phyloP scores from a whole-genome alignment of 352 stramenopile species.

The Globisporangium nodosum region DNA sequence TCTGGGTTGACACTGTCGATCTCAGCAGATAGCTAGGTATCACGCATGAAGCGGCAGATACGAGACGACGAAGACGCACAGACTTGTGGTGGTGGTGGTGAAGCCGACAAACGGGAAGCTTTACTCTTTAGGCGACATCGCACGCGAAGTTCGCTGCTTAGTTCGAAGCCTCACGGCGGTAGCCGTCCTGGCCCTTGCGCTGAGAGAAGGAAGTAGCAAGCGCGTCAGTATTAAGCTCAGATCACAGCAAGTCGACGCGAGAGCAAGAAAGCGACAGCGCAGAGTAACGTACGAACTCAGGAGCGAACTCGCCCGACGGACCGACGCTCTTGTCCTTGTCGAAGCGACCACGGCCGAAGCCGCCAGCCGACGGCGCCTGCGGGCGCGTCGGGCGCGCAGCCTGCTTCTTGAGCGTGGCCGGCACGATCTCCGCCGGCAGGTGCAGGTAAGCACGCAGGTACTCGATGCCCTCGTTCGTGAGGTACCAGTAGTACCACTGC shows the following conservation, averaged over 20 bases:
- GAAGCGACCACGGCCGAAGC: constrained; percentile 82
- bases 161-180: constrained; percentile 83
- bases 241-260: background rate
- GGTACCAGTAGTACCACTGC: constrained; percentile 99
- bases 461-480: constrained; percentile 98
- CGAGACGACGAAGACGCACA: background rate
- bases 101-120: constrained; percentile 73
- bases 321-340: constrained; percentile 89
- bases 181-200: constrained; percentile 69
- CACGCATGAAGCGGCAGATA: background rate
- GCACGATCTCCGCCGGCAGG: constrained; percentile 98
- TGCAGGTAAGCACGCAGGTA: constrained; percentile 98
- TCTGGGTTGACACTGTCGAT: constrained; percentile 17
- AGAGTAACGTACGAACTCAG: constrained; percentile 71
- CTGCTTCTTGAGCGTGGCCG: constrained; percentile 98
- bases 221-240: constrained; percentile 7
- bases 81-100: background rate
- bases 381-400: constrained; percentile 75
- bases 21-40: constrained; percentile 5
- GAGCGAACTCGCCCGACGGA: constrained; percentile 85
- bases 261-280: background rate
- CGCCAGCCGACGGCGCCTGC: constrained; percentile 63
- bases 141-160: constrained; percentile 41
- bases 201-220: background rate
- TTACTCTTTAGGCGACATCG: constrained; percentile 69